Conservation (phyloP, 2,329 filamentous ascomycete genomes). For the Pseudocercospora cruenta region DNA sequence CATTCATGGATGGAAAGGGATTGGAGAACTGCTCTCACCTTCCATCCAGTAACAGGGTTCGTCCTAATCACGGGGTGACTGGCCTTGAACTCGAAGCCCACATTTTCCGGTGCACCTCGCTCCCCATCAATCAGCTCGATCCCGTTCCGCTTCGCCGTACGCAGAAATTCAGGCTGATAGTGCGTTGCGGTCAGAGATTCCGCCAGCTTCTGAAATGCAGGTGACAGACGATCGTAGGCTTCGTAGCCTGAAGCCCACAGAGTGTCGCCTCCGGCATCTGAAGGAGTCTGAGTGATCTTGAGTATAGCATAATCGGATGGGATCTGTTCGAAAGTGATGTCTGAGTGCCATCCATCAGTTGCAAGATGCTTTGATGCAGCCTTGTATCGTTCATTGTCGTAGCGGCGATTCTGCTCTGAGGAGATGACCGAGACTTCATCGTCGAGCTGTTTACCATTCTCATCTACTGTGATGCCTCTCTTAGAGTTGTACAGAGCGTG, state of each 20-base stretch:
- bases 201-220: constrained; percentile 60
- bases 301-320: constrained; percentile 67
- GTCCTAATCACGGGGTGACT: constrained; percentile 60
- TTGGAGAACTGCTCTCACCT: no score
- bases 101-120: constrained; percentile 35
- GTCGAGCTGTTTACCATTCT: constrained; percentile 60
- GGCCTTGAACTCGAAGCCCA: constrained; percentile 20
- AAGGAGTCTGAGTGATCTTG: constrained; percentile 60
- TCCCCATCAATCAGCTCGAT: constrained; percentile 21
- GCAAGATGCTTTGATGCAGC: constrained; percentile 16
- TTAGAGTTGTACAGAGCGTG: constrained; percentile 41
- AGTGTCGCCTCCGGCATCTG: constrained; percentile 58
- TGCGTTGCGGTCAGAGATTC: constrained; percentile 62
- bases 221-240: constrained; percentile 65
- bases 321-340: constrained; percentile 67
- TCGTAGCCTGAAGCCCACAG: constrained; percentile 71
- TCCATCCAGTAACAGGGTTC: constrained; percentile 66
- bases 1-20: no score
- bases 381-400: constrained; percentile 21
- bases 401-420: constrained; percentile 54
- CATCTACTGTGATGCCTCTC: constrained; percentile 52
- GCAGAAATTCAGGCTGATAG: constrained; percentile 36
- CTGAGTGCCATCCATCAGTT: constrained; percentile 27
- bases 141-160: constrained; percentile 40
- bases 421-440: constrained; percentile 67